Base-by-base conservation (phyloP, 108 stramenopile genomes). In the Seminavis robusta region DNA sequence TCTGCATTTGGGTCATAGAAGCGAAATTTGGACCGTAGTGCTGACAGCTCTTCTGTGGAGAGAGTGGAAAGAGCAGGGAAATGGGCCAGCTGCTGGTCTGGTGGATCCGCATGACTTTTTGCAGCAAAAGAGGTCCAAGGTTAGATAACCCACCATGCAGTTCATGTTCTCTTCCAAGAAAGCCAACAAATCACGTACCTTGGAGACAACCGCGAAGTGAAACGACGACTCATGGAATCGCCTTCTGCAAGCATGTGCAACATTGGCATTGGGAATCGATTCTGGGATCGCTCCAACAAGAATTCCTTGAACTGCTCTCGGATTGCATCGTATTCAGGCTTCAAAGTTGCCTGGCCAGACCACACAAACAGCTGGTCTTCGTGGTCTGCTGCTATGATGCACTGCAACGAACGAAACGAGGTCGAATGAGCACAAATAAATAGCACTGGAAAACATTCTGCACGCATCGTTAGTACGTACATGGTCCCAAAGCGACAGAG, bases 221-320 rank as follows among this genome's bases (percentile, higher is more conserved):
- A 75, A 17, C 74, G 40, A 29, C 81, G 73, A 51, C 76, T 68
- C 81, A 82, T 82, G 21, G 81, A 82, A 56, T 82, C 81, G n/a
- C 65, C 73, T 34, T 82, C 81, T 0, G 30, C 37, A 5, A 82
- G 33, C 27, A 60, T 53, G 53, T 73, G 69, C 0, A 82, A 33
- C 53, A 59, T 39, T 1, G 81, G 76, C 58, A 63, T 46, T n/a
- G 81, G 81, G 34, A 82, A 82, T 19, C 81, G 69, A 60, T 55
- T 37, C 58, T 56, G 36, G 4, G 76, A 45, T 24, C 60, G 36
- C 2, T 59, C 30, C 37, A 36, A 8, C 23, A 82, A 45, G 21
- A 59, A 59, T 11, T 24, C 31, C 39, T 56, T 62, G 62, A 50
- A 75, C 16, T 67, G 34, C 31, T 64, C 34, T 13, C 81, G 69